phyloP scores from a whole-genome alignment of 2,329 filamentous ascomycete genomes.

The Pseudogymnoascus sp. region DNA sequence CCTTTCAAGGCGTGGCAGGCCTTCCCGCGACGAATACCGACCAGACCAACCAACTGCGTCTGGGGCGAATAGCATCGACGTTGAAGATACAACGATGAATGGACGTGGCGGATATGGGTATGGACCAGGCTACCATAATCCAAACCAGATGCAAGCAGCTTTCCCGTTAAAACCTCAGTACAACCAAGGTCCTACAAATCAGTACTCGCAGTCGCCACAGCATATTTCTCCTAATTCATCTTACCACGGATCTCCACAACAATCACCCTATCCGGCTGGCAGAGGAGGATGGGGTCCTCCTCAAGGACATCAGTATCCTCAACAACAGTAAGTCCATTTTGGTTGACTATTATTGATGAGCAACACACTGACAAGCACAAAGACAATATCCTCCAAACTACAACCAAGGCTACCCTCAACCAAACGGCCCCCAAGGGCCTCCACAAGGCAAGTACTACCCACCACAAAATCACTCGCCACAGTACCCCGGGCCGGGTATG shows the following conservation, averaged over 20 bases:
- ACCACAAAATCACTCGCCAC: conserved; percentile 37
- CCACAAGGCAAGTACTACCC: conserved; percentile 45
- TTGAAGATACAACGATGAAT: conserved; percentile 30
- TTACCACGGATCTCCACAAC: conserved; percentile 54
- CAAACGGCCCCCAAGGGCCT: conserved; percentile 36
- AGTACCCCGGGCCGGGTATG: conserved; percentile 43
- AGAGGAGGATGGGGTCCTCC: conserved; percentile 41
- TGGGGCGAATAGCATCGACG: conserved; percentile 31
- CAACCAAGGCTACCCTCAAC: conserved; percentile 46
- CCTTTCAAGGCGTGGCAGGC: conserved; percentile 19
- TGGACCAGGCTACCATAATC: conserved; percentile 30
- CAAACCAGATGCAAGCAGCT: conserved; percentile 31
- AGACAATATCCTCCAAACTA: conserved; percentile 59
- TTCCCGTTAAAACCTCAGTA: conserved; percentile 31
- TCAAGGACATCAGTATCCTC: conserved; percentile 38
- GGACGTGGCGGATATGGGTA: conserved; percentile 29
- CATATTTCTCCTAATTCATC: conserved; percentile 47
- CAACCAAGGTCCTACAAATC: conserved; percentile 31
- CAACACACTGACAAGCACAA: conserved; percentile 31
- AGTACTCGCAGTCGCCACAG: conserved; percentile 52
- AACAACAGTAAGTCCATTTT: conserved; percentile 40
- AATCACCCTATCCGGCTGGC: conserved; percentile 50
- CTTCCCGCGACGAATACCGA: conserved; percentile 25
- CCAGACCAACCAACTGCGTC: conserved; percentile 24
- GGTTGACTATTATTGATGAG: conserved; percentile 25